Evolutionary conservation across 75 land plant species (phyloP), one percentile per base, ranked within the genome.

Genomic region (Cupressus sempervirens): DNA sequence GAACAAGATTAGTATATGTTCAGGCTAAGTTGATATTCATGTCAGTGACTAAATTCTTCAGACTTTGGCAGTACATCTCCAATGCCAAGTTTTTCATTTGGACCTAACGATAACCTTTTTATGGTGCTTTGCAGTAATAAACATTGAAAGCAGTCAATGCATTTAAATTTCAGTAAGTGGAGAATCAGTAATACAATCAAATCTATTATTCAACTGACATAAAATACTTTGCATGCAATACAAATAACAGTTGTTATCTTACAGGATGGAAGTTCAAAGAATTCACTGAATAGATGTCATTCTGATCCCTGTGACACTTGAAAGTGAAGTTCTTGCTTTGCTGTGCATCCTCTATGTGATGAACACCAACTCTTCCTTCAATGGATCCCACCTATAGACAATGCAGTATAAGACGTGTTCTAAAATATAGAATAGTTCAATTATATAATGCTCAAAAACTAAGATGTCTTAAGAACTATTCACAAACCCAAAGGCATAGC

Each of bases 241-340:
- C 82, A 34, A 79, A n/a, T 3, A 79, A 45, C 32, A 84, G 56
- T 62, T 23, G 18, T 3, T 29, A 86, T 65, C 94, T 92, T 94
- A 97, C 99, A 79, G 99, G 99, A 88, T 97, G 99, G 88, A 97
- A 96, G 85, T 96, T 96, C 68, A 97, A 87, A 2, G 99, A 93
- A 85, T 97, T 97, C 79, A 97, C 96, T n/a, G 99, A 91, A 83
- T 96, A 97, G 65, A 96, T 93, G 50, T 96, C 94, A 88, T 85
- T 94, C 32, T 90, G 91, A 34, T 97, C 99, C 83, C 99, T 91
- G 86, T 97, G 99, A 86, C 99, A 97, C 87, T 96, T 97, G 88
- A 97, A 97, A 41, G 99, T 97, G 86, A 97, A 97, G 88, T 97
- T 97, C 83, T 97, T 97, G 70, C 85, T 85, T 83, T 90, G 91